Percentiles rank a stretch among this genome's conserved stretches.
These are phyloP conservation scores for Xylaria multiplex DNA, from an alignment of 2,329 filamentous ascomycete species.

Conservation along the genomic window DNA sequence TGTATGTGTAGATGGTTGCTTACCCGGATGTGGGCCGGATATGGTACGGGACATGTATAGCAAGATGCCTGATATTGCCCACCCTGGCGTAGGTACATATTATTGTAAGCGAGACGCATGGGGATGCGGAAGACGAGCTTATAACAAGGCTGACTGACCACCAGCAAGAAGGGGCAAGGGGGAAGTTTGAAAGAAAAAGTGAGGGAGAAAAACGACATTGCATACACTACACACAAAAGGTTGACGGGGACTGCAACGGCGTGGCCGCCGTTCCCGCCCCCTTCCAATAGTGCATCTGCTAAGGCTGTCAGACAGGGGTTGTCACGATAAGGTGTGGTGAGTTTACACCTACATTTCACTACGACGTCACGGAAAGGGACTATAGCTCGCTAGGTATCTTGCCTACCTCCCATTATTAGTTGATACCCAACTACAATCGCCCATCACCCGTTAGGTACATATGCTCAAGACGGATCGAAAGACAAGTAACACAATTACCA, in stretches of 20 bases:
- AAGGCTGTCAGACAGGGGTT: conserved; percentile 8
- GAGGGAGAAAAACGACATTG: neutral
- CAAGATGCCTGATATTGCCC: conserved; percentile 7
- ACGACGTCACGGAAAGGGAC: conserved; percentile 8
- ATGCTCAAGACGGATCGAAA: conserved; percentile 6
- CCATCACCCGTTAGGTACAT: neutral
- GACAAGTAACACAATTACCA: neutral
- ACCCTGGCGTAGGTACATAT: neutral
- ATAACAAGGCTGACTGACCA: conserved; percentile 24
- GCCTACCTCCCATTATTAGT: neutral
- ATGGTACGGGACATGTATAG: neutral
- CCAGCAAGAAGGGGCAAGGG: neutral
- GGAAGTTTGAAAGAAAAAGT: neutral
- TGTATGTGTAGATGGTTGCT: neutral
- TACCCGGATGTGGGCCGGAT: neutral
- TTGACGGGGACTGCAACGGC: conserved; percentile 12
- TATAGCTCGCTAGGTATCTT: neutral
- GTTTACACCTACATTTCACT: neutral
- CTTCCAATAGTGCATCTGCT: conserved; percentile 10
- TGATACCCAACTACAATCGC: conserved; percentile 22
- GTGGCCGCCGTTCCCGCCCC: conserved; percentile 23
- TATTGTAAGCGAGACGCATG: conserved; percentile 17
- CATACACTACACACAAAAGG: neutral
- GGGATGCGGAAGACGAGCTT: conserved; percentile 6
- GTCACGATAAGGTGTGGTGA: conserved; percentile 17